These are phyloP conservation scores for Candida gigantensis DNA, from an alignment of 1,139 yeast species.

Conservation along the genomic window DNA sequence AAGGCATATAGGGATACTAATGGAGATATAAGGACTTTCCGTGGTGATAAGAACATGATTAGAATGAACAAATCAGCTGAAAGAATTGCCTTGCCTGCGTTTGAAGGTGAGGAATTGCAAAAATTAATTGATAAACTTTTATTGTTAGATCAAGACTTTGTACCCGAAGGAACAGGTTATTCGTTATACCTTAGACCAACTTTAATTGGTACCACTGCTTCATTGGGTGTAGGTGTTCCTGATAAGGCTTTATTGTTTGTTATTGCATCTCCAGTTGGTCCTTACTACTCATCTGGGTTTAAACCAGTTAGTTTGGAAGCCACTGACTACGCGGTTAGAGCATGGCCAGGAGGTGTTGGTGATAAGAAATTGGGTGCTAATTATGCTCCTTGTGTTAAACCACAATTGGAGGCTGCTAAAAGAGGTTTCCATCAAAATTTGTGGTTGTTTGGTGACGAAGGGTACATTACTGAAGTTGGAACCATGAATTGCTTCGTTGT, in stretches of 20 bases:
- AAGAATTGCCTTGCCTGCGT: constrained; percentile 83
- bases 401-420: constrained; percentile 83
- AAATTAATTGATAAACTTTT: constrained; percentile 76
- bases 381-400: constrained; percentile 92
- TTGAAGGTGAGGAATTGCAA: constrained; percentile 75
- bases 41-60: constrained; percentile 88
- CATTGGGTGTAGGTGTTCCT: constrained; percentile 83
- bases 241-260: constrained; percentile 77
- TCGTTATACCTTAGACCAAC: constrained; percentile 94
- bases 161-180: constrained; percentile 84
- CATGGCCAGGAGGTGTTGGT: constrained; percentile 99
- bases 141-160: constrained; percentile 68
- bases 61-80: constrained; percentile 88
- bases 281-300: constrained; percentile 86
- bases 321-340: constrained; percentile 91
- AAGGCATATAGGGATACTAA: constrained; percentile 82
- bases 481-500: constrained; percentile 95
- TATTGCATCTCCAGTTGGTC: constrained; percentile 95
- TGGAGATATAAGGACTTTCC: constrained; percentile 74
- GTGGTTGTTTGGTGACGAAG: constrained; percentile 94
- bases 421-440: constrained; percentile 93
- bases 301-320: constrained; percentile 93
- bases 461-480: constrained; percentile 91
- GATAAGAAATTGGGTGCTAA: constrained; percentile 95
- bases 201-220: constrained; percentile 85